Percentiles rank a stretch among this genome's conserved stretches.
phyloP scores from a whole-genome alignment of 805 yeast species.

The Lipomyces anomalus region DNA sequence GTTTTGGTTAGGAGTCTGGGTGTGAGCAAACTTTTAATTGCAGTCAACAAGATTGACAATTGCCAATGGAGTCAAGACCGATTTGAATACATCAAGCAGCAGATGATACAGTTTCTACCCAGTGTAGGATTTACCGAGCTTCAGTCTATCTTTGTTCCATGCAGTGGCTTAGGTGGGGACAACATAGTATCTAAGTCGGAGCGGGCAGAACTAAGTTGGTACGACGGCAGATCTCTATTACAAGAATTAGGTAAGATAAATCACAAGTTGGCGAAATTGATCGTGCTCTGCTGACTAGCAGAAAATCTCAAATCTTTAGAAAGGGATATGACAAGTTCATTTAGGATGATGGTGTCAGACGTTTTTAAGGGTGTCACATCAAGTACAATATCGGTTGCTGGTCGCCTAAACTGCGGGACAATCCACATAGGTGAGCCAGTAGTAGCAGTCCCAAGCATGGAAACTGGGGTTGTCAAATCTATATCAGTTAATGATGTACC shows the following conservation, averaged over 20 bases:
- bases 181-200: slow-evolving; percentile 49
- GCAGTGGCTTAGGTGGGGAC: slow-evolving; percentile 63
- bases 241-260: slow-evolving; percentile 32
- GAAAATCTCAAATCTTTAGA: slow-evolving; percentile 12
- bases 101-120: slow-evolving; percentile 48
- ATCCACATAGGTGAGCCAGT: slow-evolving; percentile 68
- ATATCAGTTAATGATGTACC: slow-evolving; percentile 28
- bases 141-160: slow-evolving; percentile 53
- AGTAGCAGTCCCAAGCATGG: slow-evolving; percentile 47
- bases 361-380: slow-evolving; percentile 47
- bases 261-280: no score
- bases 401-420: slow-evolving; percentile 62
- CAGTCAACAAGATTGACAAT: slow-evolving; percentile 66
- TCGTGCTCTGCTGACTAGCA: slow-evolving; percentile 23
- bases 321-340: slow-evolving; percentile 38
- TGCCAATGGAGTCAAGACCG: slow-evolving; percentile 51
- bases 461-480: slow-evolving; percentile 27
- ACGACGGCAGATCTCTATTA: slow-evolving; percentile 41
- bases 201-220: slow-evolving; percentile 38
- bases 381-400: slow-evolving; percentile 48
- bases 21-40: slow-evolving; percentile 53
- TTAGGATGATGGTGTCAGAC: slow-evolving; percentile 61
- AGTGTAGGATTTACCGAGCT: slow-evolving; percentile 45
- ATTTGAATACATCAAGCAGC: slow-evolving; percentile 46
- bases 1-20: slow-evolving; percentile 63